These are phyloP conservation scores for Suhomyces bokatorum DNA, from an alignment of 1,139 yeast species.

Conservation along the genomic window DNA sequence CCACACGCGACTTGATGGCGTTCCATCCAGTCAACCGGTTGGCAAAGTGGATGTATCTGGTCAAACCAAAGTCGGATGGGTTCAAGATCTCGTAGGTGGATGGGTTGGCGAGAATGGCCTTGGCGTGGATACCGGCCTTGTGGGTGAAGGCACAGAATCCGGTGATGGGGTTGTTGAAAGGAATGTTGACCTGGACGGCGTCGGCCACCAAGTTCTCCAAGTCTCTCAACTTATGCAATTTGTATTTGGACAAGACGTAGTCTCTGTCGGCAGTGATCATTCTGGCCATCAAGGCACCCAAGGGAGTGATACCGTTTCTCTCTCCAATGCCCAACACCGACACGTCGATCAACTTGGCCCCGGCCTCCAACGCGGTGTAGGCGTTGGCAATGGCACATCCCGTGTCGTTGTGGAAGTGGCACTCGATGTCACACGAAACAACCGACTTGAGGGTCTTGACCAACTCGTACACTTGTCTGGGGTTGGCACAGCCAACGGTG, in stretches of 20 bases:
- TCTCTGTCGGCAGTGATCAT: slow-evolving; percentile 63
- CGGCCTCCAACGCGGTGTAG: slow-evolving; percentile 62
- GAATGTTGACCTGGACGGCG: slow-evolving; percentile 57
- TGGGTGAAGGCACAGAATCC: slow-evolving; percentile 66
- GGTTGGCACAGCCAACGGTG: slow-evolving; percentile 63
- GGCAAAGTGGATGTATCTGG: slow-evolving; percentile 60
- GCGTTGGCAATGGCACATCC: slow-evolving; percentile 66
- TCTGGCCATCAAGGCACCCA: slow-evolving; percentile 63
- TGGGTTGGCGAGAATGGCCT: slow-evolving; percentile 61
- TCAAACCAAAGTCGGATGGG: slow-evolving; percentile 58
- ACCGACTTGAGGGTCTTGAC: slow-evolving; percentile 59
- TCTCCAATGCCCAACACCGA: slow-evolving; percentile 62
- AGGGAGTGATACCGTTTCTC: slow-evolving; percentile 60
- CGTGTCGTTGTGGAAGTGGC: slow-evolving; percentile 63
- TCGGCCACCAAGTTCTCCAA: slow-evolving; percentile 59
- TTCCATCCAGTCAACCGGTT: slow-evolving; percentile 60
- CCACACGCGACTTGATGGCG: slow-evolving; percentile 50
- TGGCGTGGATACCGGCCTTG: slow-evolving; percentile 63
- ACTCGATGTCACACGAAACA: slow-evolving; percentile 57
- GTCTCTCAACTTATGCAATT: slow-evolving; percentile 54
- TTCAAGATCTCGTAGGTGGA: slow-evolving; percentile 59
- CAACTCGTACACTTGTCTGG: slow-evolving; percentile 59
- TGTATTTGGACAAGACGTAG: slow-evolving; percentile 57
- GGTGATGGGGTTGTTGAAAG: slow-evolving; percentile 61
- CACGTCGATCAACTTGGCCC: slow-evolving; percentile 57